phyloP scores from a whole-genome alignment of 495 filamentous ascomycete species.

The Aspergillus cavernicola region DNA sequence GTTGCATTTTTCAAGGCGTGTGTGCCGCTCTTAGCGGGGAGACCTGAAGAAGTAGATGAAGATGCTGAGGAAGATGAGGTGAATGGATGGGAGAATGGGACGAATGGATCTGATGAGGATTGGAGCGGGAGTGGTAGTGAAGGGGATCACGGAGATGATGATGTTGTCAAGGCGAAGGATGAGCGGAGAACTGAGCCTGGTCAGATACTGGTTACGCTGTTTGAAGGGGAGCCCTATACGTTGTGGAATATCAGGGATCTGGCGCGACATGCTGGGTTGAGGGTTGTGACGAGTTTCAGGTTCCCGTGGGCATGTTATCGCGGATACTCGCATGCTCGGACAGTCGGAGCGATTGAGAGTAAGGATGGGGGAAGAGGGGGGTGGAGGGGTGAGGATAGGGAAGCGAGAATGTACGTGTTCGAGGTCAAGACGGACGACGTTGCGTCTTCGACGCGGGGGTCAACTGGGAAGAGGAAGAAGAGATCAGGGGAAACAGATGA shows the following conservation, averaged over 20 bases:
- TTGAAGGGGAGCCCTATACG: slow-evolving; percentile 90
- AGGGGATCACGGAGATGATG: slow-evolving; percentile 13
- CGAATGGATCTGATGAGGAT: slow-evolving; percentile 12
- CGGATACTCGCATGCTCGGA: slow-evolving; percentile 84
- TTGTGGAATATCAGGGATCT: slow-evolving; percentile 92
- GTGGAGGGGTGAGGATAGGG: slow-evolving; percentile 78
- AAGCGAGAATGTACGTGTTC: slow-evolving; percentile 76
- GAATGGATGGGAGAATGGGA: slow-evolving; percentile 17
- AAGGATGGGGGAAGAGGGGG: slow-evolving; percentile 50
- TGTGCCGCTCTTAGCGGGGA: slow-evolving; percentile 43
- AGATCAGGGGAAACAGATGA: slow-evolving; percentile 42
- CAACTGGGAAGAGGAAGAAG: slow-evolving; percentile 28
- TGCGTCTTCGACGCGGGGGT: neutral
- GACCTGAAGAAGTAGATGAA: slow-evolving; percentile 27
- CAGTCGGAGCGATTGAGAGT: slow-evolving; percentile 71
- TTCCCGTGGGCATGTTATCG: slow-evolving; percentile 75
- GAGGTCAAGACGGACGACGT: slow-evolving; percentile 55
- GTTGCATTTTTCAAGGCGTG: slow-evolving; percentile 74
- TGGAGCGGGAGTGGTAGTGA: slow-evolving; percentile 11
- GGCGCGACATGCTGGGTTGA: slow-evolving; percentile 71
- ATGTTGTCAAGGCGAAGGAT: slow-evolving; percentile 9
- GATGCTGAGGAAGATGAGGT: slow-evolving; percentile 25
- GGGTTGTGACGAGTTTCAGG: slow-evolving; percentile 69
- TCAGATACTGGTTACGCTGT: slow-evolving; percentile 78
- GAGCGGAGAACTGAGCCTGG: slow-evolving; percentile 42